These are phyloP conservation scores for Scutellaria galericulata DNA, from an alignment of 257 asterid species.

Conservation along the genomic window DNA sequence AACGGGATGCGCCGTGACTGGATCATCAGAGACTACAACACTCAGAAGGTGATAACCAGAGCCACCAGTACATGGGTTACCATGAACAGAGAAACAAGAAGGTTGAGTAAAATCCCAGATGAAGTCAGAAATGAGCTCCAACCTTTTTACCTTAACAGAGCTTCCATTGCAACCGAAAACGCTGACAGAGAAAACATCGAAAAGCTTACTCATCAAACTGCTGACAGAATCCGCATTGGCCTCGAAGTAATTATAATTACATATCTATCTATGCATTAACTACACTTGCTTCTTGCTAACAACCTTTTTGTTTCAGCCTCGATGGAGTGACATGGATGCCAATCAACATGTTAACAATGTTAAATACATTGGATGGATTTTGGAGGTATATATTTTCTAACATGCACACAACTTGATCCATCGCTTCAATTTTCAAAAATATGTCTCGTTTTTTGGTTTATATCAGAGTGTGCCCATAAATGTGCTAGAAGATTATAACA, in stretches of 20 bases:
- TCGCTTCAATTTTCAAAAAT: no score
- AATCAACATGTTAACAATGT: slow-evolving; percentile 92
- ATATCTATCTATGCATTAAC: no score
- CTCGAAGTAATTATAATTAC: slow-evolving; percentile 59
- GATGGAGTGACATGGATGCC: slow-evolving; percentile 96
- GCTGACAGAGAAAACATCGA: slow-evolving; percentile 60
- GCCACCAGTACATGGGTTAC: slow-evolving; percentile 94
- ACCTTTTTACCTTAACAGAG: slow-evolving; percentile 67
- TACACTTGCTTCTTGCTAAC: no score
- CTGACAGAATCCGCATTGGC: slow-evolving; percentile 59
- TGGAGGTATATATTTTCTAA: slow-evolving; percentile 58
- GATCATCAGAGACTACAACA: slow-evolving; percentile 70
- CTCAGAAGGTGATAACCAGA: slow-evolving; percentile 67
- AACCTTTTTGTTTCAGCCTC: slow-evolving; percentile 51
- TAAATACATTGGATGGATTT: slow-evolving; percentile 86
- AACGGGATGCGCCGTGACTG: slow-evolving; percentile 93
- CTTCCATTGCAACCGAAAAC: slow-evolving; percentile 52
- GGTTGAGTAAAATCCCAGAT: slow-evolving; percentile 75
- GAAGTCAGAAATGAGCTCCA: slow-evolving; percentile 71
- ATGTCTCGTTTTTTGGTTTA: neutral
- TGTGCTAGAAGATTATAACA: slow-evolving; percentile 61
- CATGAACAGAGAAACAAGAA: slow-evolving; percentile 91
- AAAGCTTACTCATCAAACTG: slow-evolving; percentile 66
- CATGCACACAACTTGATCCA: no score
- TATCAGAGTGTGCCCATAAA: slow-evolving; percentile 73